Conservation (phyloP, 306 rosid species). For the Cicer bijugum region DNA sequence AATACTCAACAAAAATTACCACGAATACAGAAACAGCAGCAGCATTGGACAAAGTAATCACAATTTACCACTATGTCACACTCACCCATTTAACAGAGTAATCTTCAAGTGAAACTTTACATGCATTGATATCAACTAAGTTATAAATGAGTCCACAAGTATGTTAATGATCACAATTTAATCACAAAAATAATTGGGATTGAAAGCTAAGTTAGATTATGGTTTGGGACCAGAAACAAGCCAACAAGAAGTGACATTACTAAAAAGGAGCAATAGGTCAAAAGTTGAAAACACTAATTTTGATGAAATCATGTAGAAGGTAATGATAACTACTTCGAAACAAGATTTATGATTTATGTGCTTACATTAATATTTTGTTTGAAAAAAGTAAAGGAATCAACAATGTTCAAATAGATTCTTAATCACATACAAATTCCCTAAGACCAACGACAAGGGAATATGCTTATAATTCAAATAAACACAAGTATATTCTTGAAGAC, state of each 20-base stretch:
- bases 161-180: background rate
- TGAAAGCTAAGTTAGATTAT: background rate
- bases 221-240: conserved; percentile 12
- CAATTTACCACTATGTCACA: conserved; percentile 4
- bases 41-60: background rate
- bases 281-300: background rate
- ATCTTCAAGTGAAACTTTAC: conserved; percentile 16
- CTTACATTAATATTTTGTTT: background rate
- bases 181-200: background rate
- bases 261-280: background rate
- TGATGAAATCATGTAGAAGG: no score
- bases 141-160: conserved; percentile 1
- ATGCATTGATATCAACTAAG: conserved; percentile 21
- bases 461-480: conserved; percentile 6
- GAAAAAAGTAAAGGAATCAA: conserved; percentile 4
- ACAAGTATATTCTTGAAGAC: conserved; percentile 24
- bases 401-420: conserved; percentile 1
- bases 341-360: no score
- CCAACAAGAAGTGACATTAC: background rate
- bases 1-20: background rate
- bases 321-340: background rate
- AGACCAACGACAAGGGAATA: conserved; percentile 11
- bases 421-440: conserved; percentile 16
- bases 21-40: background rate
- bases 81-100: conserved; percentile 2